Evolutionary conservation across 2,329 filamentous ascomycete genomes (phyloP).

Genomic region (Aspergillus intermedius): DNA sequence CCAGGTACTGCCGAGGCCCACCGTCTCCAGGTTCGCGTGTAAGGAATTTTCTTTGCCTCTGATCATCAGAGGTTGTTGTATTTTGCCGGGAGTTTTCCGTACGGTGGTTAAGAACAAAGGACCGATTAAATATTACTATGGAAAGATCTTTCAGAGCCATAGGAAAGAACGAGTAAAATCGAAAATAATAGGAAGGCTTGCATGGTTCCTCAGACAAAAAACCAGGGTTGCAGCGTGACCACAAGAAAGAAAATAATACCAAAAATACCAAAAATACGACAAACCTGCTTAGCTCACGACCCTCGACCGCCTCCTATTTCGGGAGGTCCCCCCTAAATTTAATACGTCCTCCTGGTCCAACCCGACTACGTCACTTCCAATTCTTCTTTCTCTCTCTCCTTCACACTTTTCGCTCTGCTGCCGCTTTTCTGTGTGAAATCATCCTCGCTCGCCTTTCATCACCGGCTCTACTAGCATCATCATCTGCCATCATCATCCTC

Average conservation of each 20-base stretch:
- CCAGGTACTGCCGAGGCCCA: slow-evolving; percentile 15
- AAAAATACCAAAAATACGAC: no score
- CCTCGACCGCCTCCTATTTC: slow-evolving; percentile 22
- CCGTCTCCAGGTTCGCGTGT: slow-evolving; percentile 16
- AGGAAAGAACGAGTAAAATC: neutral
- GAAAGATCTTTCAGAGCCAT: slow-evolving; percentile 4
- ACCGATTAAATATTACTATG: neutral
- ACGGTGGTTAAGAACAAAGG: neutral
- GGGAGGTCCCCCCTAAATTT: slow-evolving; percentile 24
- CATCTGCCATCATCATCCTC: neutral
- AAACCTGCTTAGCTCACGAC: slow-evolving; percentile 14
- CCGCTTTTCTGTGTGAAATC: slow-evolving; percentile 10
- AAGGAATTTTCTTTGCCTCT: slow-evolving; percentile 8
- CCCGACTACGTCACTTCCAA: slow-evolving; percentile 34
- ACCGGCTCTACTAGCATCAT: neutral
- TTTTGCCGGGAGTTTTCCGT: neutral
- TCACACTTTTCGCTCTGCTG: slow-evolving; percentile 15
- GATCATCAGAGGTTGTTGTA: neutral
- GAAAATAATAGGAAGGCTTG: neutral
- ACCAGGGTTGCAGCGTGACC: slow-evolving; percentile 15
- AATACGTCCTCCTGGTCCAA: slow-evolving; percentile 14
- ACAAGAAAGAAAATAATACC: neutral
- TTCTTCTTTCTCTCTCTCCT: slow-evolving; percentile 19
- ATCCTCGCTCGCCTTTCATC: neutral
- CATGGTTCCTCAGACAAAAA: neutral